Evolutionary conservation across 805 yeast genomes (phyloP).

Genomic region (Saccharomyces kudriavzevii): DNA sequence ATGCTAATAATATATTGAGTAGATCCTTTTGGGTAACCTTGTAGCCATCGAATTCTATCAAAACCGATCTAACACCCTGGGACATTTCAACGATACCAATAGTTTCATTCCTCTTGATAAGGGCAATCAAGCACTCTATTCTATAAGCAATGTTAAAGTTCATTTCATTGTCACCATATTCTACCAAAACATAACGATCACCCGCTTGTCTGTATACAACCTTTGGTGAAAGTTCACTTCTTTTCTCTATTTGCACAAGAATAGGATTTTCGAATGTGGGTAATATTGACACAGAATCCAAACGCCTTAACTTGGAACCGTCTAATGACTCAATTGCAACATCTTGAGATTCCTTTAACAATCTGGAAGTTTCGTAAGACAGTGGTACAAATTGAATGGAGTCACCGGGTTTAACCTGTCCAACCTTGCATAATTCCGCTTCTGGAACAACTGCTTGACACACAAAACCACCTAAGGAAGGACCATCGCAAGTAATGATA

Average conservation of each 20-base stretch:
- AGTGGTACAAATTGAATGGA: conserved; percentile 72
- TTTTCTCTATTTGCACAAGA: conserved; percentile 42
- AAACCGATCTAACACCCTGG: conserved; percentile 91
- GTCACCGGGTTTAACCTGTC: conserved; percentile 96
- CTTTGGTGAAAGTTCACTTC: conserved; percentile 47
- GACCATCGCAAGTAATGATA: conserved; percentile 93
- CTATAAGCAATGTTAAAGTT: conserved; percentile 81
- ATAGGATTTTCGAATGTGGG: conserved; percentile 62
- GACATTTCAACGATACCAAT: conserved; percentile 90
- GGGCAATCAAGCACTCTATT: conserved; percentile 70
- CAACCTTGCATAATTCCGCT: conserved; percentile 97
- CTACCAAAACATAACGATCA: conserved; percentile 84
- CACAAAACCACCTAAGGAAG: conserved; percentile 94
- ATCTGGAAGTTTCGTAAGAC: conserved; percentile 56
- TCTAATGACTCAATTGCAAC: conserved; percentile 33
- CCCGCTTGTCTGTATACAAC: conserved; percentile 94
- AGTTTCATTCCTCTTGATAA: conserved; percentile 57
- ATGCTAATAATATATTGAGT: conserved; percentile 56
- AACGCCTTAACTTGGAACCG: conserved; percentile 13
- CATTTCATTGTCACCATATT: conserved; percentile 84
- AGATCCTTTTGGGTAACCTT: conserved; percentile 54
- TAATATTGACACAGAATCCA: conserved; percentile 30
- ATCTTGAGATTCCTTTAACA: conserved; percentile 56
- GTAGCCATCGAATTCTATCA: conserved; percentile 71
- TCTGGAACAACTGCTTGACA: conserved; percentile 94